Evolutionary conservation across 345 rosid species (phyloP).

Genomic region (Psidium friedrichsthalianum): DNA sequence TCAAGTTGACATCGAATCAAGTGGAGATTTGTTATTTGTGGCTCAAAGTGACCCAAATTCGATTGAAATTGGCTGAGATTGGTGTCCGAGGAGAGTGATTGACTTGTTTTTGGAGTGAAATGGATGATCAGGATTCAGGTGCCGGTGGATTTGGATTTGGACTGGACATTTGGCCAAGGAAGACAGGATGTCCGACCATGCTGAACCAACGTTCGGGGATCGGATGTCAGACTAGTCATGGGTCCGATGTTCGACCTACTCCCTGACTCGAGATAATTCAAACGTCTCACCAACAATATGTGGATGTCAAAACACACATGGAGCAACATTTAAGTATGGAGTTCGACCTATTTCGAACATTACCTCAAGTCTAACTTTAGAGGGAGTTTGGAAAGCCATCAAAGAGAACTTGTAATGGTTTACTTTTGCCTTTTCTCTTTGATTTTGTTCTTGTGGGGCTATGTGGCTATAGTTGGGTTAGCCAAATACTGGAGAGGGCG

Average conservation of each 20-base stretch:
- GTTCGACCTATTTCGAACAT: not conserved
- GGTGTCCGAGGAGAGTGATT: not conserved
- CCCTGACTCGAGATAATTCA: not conserved
- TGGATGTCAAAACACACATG: not conserved
- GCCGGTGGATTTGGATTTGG: not conserved
- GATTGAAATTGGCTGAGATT: not conserved
- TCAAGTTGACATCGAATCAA: not conserved
- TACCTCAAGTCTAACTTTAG: not conserved
- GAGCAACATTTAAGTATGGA: not conserved
- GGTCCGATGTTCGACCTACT: not conserved
- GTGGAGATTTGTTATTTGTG: not conserved
- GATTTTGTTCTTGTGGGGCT: not conserved
- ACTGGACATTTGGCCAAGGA: not conserved
- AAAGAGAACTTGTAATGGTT: not conserved
- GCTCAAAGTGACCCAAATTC: not conserved
- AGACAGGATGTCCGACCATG: not conserved
- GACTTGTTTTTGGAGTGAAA: not conserved
- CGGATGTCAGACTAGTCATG: not conserved
- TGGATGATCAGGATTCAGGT: not conserved
- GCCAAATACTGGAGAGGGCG: not conserved
- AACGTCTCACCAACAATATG: not conserved
- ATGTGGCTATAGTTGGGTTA: not conserved
- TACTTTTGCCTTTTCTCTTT: not conserved
- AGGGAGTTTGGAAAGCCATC: not conserved
- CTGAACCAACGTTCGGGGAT: not conserved